phyloP scores from a whole-genome alignment of 2,329 filamentous ascomycete genomes.

The Zalaria sp. region DNA sequence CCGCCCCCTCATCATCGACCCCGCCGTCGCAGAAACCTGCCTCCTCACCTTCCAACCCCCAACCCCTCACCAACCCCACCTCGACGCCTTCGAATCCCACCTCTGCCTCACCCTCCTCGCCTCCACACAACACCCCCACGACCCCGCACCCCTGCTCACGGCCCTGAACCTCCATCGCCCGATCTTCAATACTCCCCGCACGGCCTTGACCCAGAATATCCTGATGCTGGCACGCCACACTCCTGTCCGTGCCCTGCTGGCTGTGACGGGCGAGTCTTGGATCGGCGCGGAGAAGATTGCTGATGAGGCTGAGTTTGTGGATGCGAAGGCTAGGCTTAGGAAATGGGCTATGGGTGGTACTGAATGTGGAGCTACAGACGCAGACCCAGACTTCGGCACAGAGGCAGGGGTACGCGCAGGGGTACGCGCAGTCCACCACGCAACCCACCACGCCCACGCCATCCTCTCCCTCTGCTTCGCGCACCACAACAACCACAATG shows the following conservation, averaged over 20 bases:
- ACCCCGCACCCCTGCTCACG: conserved; percentile 11
- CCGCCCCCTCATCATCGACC: background rate
- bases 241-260: conserved; percentile 27
- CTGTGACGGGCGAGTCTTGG: conserved; percentile 31
- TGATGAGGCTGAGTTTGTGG: conserved; percentile 16
- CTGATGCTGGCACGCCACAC: conserved; percentile 22
- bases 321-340: conserved; percentile 17
- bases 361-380: too few relatives aligned
- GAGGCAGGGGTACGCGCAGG: too few relatives aligned
- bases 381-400: too few relatives aligned
- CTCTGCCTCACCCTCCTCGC: too few relatives aligned
- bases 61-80: too few relatives aligned
- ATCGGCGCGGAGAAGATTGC: conserved; percentile 29
- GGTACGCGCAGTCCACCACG: too few relatives aligned
- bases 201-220: conserved; percentile 16
- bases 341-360: conserved; percentile 17
- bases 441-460: too few relatives aligned
- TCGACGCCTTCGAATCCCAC: too few relatives aligned
- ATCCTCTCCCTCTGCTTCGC: too few relatives aligned
- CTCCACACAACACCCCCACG: too few relatives aligned
- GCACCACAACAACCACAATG: background rate
- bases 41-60: too few relatives aligned
- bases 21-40: background rate
- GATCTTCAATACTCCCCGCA: conserved; percentile 3
- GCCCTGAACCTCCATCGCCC: too few relatives aligned